phyloP scores from a whole-genome alignment of 352 stramenopile species.

The Globisporangium ultimum region DNA sequence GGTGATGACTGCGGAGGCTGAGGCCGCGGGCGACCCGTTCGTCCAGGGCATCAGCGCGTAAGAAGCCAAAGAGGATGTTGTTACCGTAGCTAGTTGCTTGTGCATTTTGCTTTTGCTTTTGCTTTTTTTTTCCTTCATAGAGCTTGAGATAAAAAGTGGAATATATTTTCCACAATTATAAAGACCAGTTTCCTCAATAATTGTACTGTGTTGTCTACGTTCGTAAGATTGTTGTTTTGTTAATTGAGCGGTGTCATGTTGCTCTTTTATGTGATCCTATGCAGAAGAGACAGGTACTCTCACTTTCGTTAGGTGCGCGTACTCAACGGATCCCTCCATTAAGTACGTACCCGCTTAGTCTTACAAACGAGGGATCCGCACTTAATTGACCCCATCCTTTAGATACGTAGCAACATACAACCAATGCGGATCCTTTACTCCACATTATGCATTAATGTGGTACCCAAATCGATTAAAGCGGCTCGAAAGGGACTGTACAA shows the following conservation, averaged over 20 bases:
- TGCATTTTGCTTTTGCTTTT: too few species aligned
- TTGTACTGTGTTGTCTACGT: too few species aligned
- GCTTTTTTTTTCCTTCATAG: not conserved
- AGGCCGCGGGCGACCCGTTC: constrained; percentile 13
- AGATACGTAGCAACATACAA: too few species aligned
- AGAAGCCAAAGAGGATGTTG: not conserved
- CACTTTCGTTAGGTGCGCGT: not conserved
- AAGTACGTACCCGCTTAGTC: not conserved
- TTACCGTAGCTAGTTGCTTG: too few species aligned
- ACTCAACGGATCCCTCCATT: not conserved
- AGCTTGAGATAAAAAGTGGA: not conserved
- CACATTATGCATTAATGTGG: too few species aligned
- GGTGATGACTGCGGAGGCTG: constrained; percentile 12
- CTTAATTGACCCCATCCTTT: not conserved
- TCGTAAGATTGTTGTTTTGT: too few species aligned
- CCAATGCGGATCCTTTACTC: too few species aligned
- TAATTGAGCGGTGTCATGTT: too few species aligned
- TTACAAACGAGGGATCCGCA: not conserved
- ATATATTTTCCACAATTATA: too few species aligned
- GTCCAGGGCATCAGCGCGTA: constrained; percentile 16
- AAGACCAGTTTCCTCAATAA: too few species aligned
- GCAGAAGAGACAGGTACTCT: not conserved
- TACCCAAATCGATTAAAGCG: too few species aligned
- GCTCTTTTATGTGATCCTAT: too few species aligned
- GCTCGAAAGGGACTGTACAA: not conserved